Percentiles rank a stretch among this genome's conserved stretches.
phyloP scores from a whole-genome alignment of 148 eudicot species.

The Rhododendron henanense region DNA sequence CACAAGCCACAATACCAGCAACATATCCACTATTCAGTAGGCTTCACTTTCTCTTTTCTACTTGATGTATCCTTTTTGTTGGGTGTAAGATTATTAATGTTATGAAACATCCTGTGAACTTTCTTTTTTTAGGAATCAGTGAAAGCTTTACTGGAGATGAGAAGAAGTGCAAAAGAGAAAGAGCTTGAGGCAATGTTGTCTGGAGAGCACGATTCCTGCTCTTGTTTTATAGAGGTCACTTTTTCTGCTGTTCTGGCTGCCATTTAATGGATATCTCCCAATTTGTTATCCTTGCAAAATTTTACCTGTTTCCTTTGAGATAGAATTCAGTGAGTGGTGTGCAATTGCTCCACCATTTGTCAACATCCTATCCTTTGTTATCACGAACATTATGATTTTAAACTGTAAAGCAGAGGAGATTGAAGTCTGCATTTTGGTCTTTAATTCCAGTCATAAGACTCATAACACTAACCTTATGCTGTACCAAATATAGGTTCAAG shows the following conservation, averaged over 20 bases:
- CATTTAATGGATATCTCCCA: neutral
- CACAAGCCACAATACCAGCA: neutral
- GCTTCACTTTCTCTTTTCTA: neutral
- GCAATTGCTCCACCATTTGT: neutral
- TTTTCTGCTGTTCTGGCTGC: neutral
- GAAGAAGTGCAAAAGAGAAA: slow-evolving; percentile 74
- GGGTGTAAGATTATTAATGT: neutral
- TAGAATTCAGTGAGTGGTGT: neutral
- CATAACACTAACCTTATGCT: neutral
- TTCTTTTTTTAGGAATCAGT: slow-evolving; percentile 56
- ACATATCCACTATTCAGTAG: neutral
- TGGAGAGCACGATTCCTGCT: slow-evolving; percentile 83
- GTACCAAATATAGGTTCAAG: slow-evolving; percentile 66
- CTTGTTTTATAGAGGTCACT: slow-evolving; percentile 92
- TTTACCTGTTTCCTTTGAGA: neutral
- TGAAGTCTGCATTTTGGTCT: neutral
- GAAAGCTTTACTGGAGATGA: slow-evolving; percentile 70
- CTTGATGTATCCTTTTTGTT: neutral
- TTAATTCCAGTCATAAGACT: neutral
- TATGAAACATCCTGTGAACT: neutral
- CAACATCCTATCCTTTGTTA: neutral
- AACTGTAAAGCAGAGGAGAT: neutral
- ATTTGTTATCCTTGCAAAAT: neutral
- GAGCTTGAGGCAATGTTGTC: slow-evolving; percentile 88
- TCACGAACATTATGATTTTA: neutral